Base-by-base conservation (phyloP, 2,329 filamentous ascomycete species). In the Colletotrichum orchidophilum region DNA sequence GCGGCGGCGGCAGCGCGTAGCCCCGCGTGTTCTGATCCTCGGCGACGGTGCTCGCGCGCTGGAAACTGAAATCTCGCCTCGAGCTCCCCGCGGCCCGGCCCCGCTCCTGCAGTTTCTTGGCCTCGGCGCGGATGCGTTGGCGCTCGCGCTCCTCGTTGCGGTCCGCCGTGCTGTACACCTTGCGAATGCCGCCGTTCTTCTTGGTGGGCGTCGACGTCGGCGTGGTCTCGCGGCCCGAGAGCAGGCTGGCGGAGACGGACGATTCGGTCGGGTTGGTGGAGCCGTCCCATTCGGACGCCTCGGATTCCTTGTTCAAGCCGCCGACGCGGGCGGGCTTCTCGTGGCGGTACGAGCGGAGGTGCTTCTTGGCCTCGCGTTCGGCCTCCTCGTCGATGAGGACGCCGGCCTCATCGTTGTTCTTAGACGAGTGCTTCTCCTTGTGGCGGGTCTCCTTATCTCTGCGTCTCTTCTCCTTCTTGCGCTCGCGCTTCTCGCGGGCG, bases 241-340 rank as follows among this genome's bases (percentile, higher is more conserved):
- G 86, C 49, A 92, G 85, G 74, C 93, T 88, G 72, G 90, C 87
- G 75, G 86, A 88, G 46, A 90, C 89, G n/a, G 86, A 88, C 39
- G 90, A 91, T 77, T 88, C 88, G 74, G 92, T 90, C 59, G 92
- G 92, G 80, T 89, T 90, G 21, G 87, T 90, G 13, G 86, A 89
- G 54, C 93, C 94, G 78, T 97, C 93, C 87, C 94, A 97, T 74
- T 90, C 85, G 71, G 91, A 93, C 72, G 92, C 93, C 75, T 98
- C 96, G 53, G 91, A 87, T 75, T 93, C 87, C 76, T 92, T 91
- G 83, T 98, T 98, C 80, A 98, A 84, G 24, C 96, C 96, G 42
- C 96, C 96, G 2, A 98, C 95, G 62, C 93, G 89, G 0, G 96
- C 96, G 2, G 94, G 86, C 80, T 92, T 94, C 83, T 98, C 96